These are phyloP conservation scores for Rhizopogon parksii DNA, from an alignment of 1,284 basidiomycete species.

Conservation along the genomic window DNA sequence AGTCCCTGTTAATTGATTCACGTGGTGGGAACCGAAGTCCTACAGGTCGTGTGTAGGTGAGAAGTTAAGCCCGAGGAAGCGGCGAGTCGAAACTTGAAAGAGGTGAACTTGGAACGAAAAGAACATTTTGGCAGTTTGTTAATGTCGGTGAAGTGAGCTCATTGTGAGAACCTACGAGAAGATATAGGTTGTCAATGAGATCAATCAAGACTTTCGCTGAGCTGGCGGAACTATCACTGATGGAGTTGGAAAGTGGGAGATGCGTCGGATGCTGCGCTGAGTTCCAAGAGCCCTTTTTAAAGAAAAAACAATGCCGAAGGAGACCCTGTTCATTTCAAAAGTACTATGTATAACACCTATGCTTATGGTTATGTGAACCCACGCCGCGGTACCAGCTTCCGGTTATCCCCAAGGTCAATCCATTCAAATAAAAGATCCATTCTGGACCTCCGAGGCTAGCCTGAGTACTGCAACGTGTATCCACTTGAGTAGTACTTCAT, in stretches of 20 bases:
- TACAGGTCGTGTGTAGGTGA: neutral
- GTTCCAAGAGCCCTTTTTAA: conserved; percentile 13
- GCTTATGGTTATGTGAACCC: too few species aligned
- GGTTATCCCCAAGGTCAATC: too few species aligned
- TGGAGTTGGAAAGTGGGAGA: conserved; percentile 17
- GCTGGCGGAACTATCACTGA: conserved; percentile 30
- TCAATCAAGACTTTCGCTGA: conserved; percentile 25
- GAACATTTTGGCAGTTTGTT: conserved; percentile 23
- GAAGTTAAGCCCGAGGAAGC: conserved; percentile 1
- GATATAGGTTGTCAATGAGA: neutral
- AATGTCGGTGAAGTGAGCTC: conserved; percentile 7
- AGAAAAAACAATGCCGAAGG: neutral
- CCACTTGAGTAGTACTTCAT: too few species aligned
- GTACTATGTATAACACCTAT: too few species aligned
- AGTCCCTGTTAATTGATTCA: conserved; percentile 24
- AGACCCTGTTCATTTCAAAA: too few species aligned
- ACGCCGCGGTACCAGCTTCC: too few species aligned
- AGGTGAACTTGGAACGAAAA: conserved; percentile 4
- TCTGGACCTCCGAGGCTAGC: too few species aligned
- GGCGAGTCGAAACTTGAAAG: neutral
- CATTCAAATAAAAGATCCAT: too few species aligned
- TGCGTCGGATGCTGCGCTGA: conserved; percentile 20
- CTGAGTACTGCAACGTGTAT: too few species aligned
- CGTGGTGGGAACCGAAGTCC: conserved; percentile 20
- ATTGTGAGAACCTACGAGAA: conserved; percentile 1